Evolutionary conservation across 306 rosid genomes (phyloP).

Genomic region (Rosa multiflora): DNA sequence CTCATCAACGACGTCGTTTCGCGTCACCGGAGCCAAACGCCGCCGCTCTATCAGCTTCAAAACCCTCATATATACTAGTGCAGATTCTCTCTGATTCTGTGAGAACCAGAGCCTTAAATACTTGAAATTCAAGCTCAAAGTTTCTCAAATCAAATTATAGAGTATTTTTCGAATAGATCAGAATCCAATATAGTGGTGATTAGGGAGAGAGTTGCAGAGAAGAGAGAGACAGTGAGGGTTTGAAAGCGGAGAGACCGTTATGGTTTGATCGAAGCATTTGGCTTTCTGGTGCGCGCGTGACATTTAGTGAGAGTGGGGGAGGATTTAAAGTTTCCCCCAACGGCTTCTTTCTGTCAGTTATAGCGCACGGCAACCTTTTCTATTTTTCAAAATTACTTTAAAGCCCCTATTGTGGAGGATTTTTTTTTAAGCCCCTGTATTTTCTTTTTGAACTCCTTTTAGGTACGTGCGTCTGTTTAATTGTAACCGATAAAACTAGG

Average conservation of each 20-base stretch:
- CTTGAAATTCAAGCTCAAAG: not conserved
- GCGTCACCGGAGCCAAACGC: slow-evolving; percentile 24
- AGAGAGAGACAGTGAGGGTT: not conserved
- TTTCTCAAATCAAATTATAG: not conserved
- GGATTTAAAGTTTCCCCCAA: not conserved
- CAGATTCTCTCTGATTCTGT: not conserved
- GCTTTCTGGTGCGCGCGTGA: not conserved
- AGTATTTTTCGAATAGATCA: not conserved
- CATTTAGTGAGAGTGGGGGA: not conserved
- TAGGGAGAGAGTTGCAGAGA: slow-evolving; percentile 10
- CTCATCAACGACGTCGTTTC: slow-evolving; percentile 20
- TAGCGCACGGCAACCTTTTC: not conserved
- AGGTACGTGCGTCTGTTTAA: too few species aligned
- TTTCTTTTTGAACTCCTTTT: too few species aligned
- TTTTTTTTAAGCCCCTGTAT: not conserved
- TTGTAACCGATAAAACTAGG: too few species aligned
- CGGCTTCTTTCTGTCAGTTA: slow-evolving; percentile 9
- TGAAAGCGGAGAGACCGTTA: slow-evolving; percentile 15
- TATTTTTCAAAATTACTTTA: not conserved
- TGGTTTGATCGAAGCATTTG: not conserved
- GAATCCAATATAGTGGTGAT: not conserved
- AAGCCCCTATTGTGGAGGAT: not conserved
- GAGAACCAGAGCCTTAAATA: too few species aligned
- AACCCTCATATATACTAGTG: slow-evolving; percentile 12
- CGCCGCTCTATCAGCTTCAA: slow-evolving; percentile 31